Evolutionary conservation across 805 yeast species (phyloP), one percentile per base, ranked within the genome.

Genomic region (Suhomyces tanzawaensis): DNA sequence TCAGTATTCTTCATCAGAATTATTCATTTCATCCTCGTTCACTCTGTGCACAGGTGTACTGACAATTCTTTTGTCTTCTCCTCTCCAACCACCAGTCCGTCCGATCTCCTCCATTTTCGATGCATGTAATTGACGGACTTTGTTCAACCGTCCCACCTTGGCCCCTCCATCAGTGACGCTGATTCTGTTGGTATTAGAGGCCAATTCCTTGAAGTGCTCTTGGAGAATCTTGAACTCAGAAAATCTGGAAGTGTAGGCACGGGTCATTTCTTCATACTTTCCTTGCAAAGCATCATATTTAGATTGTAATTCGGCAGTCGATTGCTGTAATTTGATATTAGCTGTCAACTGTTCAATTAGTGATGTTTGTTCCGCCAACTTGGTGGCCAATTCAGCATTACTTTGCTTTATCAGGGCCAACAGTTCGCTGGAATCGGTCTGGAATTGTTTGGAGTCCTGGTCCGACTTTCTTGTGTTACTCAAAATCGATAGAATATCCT

Each of bases 101-200:
- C 37, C 40, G 1, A 53, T 44, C 19, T 39, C 53, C 28, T 28
- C 39, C 50, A 51, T 46, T 27, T 42, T 49, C 12, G 44, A 38
- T 3, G 49, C 30, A 37, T 58, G 63, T 27, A 60, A 42, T 23
- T 49, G 52, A n/a, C 52, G 56, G 8, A 57, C 47, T 22, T 53
- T 55, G 13, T 45, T 30, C 5, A 54, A 29, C 27, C 38, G 30
- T 27, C 33, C 14, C 15, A 14, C 22, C 18, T 40, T 36, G 4
- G 44, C 27, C 2, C 29, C 12, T 14, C 34, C 39, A 9, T 13
- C 7, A 23, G 36, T 13, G 7, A 30, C 16, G 25, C 44, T 30
- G 19, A 50, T 37, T 9, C 19, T 28, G 21, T 41, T 46, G 8
- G 49, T 41, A 3, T 46, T 51, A 7, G 46, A 39, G 6, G 45